A percentile compares a stretch with the other conserved stretches of the same genome.
These are phyloP conservation scores for Backusella tarrabulga DNA, from an alignment of 192 early-diverging fungal species.

Conservation along the genomic window DNA sequence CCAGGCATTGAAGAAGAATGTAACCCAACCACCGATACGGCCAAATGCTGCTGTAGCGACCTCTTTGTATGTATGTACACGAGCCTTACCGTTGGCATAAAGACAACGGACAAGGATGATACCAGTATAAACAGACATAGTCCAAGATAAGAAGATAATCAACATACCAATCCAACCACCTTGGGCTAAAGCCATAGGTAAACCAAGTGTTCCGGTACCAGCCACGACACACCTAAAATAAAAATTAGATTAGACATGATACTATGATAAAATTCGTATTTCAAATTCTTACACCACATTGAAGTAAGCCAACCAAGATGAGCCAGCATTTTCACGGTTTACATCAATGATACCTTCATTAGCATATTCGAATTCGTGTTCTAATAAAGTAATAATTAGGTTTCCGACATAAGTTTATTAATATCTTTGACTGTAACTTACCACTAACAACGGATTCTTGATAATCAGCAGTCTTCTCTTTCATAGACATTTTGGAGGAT, in stretches of 20 bases:
- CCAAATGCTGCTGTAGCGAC: slow-evolving; percentile 46
- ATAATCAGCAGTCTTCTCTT: not conserved
- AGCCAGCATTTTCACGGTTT: slow-evolving; percentile 23
- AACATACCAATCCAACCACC: slow-evolving; percentile 55
- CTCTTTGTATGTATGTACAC: slow-evolving; percentile 36
- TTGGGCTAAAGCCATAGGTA: slow-evolving; percentile 76
- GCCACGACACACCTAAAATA: slow-evolving; percentile 49
- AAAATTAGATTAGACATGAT: too few species aligned
- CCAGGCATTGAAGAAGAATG: slow-evolving; percentile 53
- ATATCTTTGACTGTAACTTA: not conserved
- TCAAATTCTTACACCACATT: slow-evolving; percentile 40
- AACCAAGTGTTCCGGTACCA: slow-evolving; percentile 80
- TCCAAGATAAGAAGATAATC: slow-evolving; percentile 32
- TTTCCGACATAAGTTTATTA: not conserved
- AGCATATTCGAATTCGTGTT: slow-evolving; percentile 14
- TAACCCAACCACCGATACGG: slow-evolving; percentile 42
- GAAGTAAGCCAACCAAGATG: slow-evolving; percentile 34
- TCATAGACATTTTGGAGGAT: not conserved
- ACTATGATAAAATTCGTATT: too few species aligned
- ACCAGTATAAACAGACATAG: slow-evolving; percentile 38
- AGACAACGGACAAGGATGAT: slow-evolving; percentile 33
- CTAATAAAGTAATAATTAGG: not conserved
- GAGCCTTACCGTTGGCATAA: slow-evolving; percentile 26
- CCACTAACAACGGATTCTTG: slow-evolving; percentile 1
- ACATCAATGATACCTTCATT: slow-evolving; percentile 20